Conservation (phyloP, 73 alveolate genomes). For the Uronychia binucleata region DNA sequence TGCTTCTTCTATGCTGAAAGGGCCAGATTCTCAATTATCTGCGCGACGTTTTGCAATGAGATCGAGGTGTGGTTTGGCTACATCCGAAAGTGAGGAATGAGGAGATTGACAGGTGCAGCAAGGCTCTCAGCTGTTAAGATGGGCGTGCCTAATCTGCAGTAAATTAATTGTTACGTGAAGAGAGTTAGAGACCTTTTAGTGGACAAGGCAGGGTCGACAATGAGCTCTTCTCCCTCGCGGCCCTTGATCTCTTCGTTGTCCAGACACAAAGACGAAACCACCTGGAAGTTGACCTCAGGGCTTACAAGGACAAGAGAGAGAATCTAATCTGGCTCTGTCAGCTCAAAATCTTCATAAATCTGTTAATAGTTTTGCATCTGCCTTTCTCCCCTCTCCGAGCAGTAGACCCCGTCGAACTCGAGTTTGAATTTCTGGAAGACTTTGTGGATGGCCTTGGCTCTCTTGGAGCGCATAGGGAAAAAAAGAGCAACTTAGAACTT, state of each 20-base stretch:
- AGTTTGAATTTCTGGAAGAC: background rate
- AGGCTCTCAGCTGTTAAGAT: background rate
- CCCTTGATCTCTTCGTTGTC: background rate
- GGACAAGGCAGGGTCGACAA: background rate
- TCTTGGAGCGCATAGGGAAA: background rate
- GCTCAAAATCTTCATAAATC: background rate
- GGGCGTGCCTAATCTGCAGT: background rate
- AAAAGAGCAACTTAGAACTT: background rate
- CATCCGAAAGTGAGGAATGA: background rate
- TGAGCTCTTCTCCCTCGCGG: background rate
- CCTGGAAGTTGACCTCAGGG: background rate
- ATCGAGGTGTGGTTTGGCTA: background rate
- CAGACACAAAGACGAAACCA: background rate
- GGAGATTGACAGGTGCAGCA: background rate
- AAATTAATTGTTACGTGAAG: background rate
- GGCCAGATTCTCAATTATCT: background rate
- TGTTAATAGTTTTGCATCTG: background rate
- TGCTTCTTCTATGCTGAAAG: background rate
- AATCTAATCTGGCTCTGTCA: background rate
- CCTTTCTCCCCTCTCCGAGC: background rate
- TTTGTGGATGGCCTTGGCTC: background rate
- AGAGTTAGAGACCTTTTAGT: background rate
- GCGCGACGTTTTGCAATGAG: background rate
- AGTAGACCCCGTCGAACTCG: background rate
- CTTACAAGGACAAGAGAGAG: background rate